phyloP scores from a whole-genome alignment of 371 early-diverging fungal species.

The Blakeslea trispora region DNA sequence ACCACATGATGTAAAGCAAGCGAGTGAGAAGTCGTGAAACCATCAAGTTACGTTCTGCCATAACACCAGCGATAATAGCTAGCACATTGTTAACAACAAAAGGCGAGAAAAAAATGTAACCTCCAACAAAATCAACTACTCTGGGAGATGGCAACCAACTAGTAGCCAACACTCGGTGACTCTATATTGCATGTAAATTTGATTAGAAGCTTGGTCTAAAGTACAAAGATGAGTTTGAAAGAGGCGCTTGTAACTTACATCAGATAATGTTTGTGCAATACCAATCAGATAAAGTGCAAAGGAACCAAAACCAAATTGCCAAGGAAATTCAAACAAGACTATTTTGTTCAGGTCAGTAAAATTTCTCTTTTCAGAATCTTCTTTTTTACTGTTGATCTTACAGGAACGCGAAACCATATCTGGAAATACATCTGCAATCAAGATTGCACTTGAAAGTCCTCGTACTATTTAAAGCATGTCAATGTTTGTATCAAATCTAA shows the following conservation, averaged over 20 bases:
- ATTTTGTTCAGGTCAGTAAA: background rate
- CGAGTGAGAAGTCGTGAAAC: constrained; percentile 35
- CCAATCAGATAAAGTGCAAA: constrained; percentile 36
- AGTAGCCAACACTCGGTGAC: constrained; percentile 41
- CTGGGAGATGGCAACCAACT: constrained; percentile 51
- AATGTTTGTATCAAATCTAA: background rate
- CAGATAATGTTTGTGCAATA: constrained; percentile 36
- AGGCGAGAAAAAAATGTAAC: constrained; percentile 36
- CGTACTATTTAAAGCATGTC: constrained; percentile 18
- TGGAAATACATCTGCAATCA: constrained; percentile 26
- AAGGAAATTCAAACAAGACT: constrained; percentile 35
- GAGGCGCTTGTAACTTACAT: constrained; percentile 15
- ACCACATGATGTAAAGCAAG: constrained; percentile 48
- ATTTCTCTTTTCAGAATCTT: background rate
- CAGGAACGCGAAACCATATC: constrained; percentile 36
- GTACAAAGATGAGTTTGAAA: too few species aligned
- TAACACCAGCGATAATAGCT: constrained; percentile 42
- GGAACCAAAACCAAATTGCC: constrained; percentile 32
- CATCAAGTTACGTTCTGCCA: constrained; percentile 26
- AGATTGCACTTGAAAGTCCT: constrained; percentile 24
- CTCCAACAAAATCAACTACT: constrained; percentile 40
- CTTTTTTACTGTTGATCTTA: constrained; percentile 6
- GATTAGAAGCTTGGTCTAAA: background rate
- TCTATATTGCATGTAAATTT: constrained; percentile 19
- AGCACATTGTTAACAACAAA: constrained; percentile 41